Percentiles rank a stretch among this genome's conserved stretches.
These are phyloP conservation scores for Chaetomidium leptoderma DNA, from an alignment of 495 filamentous ascomycete genomes.

Conservation along the genomic window DNA sequence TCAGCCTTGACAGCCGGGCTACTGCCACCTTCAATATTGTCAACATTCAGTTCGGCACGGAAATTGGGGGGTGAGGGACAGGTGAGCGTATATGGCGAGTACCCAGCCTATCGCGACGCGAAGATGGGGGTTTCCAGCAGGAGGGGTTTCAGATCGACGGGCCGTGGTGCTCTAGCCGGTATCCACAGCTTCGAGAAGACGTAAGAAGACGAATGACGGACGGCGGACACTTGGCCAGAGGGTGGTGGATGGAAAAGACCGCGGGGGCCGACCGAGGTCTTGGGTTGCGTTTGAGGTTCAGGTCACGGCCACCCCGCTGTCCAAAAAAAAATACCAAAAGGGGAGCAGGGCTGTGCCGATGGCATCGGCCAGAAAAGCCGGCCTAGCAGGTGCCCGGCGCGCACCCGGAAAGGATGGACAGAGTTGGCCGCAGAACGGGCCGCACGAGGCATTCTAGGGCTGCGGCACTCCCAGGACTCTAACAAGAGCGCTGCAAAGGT, in stretches of 20 bases:
- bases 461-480: neutral
- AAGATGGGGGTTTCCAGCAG: neutral
- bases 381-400: neutral
- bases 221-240: neutral
- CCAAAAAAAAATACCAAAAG: neutral
- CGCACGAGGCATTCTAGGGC: constrained; percentile 13
- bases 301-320: neutral
- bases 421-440: constrained; percentile 14
- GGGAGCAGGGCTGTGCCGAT: constrained; percentile 15
- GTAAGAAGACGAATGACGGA: neutral
- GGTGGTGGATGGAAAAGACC: neutral
- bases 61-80: neutral
- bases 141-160: neutral
- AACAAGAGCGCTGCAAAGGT: neutral
- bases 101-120: neutral
- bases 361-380: constrained; percentile 8
- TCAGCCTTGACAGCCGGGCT: neutral
- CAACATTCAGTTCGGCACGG: neutral
- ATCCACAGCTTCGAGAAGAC: constrained; percentile 4
- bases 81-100: neutral
- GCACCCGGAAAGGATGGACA: neutral
- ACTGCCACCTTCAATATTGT: neutral
- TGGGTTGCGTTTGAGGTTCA: constrained; percentile 7
- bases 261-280: neutral
- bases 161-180: neutral